phyloP scores from a whole-genome alignment of 768 basidiomycete genomes.

The Lentinula sp. region DNA sequence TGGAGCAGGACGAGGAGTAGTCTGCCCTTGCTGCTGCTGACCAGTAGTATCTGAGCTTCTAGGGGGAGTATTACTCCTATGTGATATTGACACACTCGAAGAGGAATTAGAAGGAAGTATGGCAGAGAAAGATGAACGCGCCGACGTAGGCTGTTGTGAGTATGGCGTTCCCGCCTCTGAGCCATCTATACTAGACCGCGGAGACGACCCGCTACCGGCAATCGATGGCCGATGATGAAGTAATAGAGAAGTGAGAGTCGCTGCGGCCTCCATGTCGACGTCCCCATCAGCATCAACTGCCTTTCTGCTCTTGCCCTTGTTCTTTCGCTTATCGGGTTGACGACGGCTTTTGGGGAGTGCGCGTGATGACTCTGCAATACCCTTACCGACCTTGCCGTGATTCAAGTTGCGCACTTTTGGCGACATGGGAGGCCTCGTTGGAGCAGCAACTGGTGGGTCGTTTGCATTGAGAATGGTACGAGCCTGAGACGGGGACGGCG shows the following conservation, averaged over 20 bases:
- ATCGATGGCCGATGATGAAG: constrained; percentile 61
- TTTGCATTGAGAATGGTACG: constrained; percentile 72
- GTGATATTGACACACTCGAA: constrained; percentile 11
- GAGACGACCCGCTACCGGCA: constrained; percentile 54
- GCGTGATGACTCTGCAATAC: constrained; percentile 41
- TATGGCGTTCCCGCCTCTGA: constrained; percentile 61
- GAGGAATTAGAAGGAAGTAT: constrained; percentile 20
- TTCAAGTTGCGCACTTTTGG: constrained; percentile 30
- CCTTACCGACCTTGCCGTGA: constrained; percentile 28
- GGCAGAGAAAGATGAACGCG: constrained; percentile 38
- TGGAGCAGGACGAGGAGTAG: constrained; percentile 46
- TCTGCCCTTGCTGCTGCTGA: constrained; percentile 15
- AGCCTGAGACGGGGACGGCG: constrained; percentile 69
- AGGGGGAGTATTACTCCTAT: constrained; percentile 33
- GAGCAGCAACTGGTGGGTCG: constrained; percentile 60
- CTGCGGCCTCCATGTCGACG: constrained; percentile 79
- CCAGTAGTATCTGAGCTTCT: constrained; percentile 19
- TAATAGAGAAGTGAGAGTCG: constrained; percentile 68
- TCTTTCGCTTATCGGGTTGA: constrained; percentile 23
- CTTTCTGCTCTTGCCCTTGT: constrained; percentile 12
- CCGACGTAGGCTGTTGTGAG: constrained; percentile 61
- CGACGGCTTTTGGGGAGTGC: constrained; percentile 33
- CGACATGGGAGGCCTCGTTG: constrained; percentile 38
- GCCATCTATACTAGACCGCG: constrained; percentile 63
- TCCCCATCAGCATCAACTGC: constrained; percentile 44